These are phyloP conservation scores for Cordyceps javanica DNA, from an alignment of 2,329 filamentous ascomycete genomes.

Conservation along the genomic window DNA sequence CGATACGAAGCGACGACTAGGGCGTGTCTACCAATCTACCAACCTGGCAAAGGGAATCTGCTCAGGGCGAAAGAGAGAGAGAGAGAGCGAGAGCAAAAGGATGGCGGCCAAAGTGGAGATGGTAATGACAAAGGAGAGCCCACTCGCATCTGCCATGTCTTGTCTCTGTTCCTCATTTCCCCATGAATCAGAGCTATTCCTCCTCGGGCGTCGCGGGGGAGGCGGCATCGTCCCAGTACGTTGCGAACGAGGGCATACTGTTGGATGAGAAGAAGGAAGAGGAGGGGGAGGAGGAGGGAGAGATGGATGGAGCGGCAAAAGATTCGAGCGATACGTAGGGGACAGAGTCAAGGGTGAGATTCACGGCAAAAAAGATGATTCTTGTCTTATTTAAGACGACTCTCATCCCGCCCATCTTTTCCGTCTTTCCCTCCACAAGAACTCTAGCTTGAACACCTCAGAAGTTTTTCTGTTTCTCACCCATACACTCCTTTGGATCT, in stretches of 20 bases:
- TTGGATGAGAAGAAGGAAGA: too few relatives aligned
- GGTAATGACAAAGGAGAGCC: not conserved
- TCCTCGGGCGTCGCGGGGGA: not conserved
- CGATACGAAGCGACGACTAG: not conserved
- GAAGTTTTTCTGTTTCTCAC: conserved; percentile 13
- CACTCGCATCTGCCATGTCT: conserved; percentile 5
- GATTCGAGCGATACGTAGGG: too few relatives aligned
- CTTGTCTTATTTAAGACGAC: conserved; percentile 9
- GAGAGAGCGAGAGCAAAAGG: not conserved
- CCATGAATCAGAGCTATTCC: conserved; percentile 13
- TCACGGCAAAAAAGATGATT: not conserved
- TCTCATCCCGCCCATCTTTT: not conserved
- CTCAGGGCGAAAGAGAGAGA: too few relatives aligned
- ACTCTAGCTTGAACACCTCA: conserved; percentile 13
- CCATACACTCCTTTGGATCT: conserved; percentile 12
- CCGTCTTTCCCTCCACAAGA: not conserved
- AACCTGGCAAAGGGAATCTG: not conserved
- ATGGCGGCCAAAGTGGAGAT: not conserved
- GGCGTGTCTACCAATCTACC: not conserved
- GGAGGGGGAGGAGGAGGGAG: too few relatives aligned
- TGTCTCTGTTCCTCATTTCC: conserved; percentile 14
- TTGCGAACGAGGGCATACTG: not conserved
- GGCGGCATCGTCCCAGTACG: not conserved
- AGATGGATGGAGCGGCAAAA: not conserved
- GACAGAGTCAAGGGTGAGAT: not conserved